A percentile compares a stretch with the other conserved stretches of the same genome.
phyloP scores from a whole-genome alignment of 108 stramenopile genomes.

The Chaetoceros muelleri region DNA sequence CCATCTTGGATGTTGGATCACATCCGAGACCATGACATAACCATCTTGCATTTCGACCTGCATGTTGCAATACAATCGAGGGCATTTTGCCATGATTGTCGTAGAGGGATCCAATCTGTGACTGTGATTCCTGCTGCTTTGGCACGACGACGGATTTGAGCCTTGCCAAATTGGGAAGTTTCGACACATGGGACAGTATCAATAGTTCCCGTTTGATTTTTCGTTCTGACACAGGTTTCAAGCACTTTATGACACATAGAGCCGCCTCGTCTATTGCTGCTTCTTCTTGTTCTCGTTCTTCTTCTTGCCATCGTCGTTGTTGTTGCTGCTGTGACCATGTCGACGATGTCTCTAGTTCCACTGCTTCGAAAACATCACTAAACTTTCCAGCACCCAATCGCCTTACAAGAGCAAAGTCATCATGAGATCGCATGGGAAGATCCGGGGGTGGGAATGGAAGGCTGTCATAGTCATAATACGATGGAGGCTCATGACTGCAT shows the following conservation, averaged over 20 bases:
- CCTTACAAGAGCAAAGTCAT: slow-evolving; percentile 42
- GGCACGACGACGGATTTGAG: slow-evolving; percentile 39
- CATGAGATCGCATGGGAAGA: slow-evolving; percentile 16
- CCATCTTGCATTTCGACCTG: slow-evolving; percentile 69
- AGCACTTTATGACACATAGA: slow-evolving; percentile 56
- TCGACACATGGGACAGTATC: slow-evolving; percentile 47
- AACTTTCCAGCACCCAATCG: slow-evolving; percentile 81
- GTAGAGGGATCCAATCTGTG: not conserved
- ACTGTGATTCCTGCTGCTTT: slow-evolving; percentile 10
- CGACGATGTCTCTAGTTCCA: slow-evolving; percentile 21
- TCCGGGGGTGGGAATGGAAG: slow-evolving; percentile 23
- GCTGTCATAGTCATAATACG: slow-evolving; percentile 47
- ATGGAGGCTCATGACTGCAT: slow-evolving; percentile 23
- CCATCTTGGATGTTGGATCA: slow-evolving; percentile 3
- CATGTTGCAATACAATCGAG: slow-evolving; percentile 81
- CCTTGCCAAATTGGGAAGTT: slow-evolving; percentile 60
- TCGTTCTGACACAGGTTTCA: slow-evolving; percentile 76
- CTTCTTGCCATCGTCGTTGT: not conserved
- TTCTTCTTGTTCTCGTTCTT: slow-evolving; percentile 1
- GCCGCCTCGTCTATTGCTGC: slow-evolving; percentile 1
- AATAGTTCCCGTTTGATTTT: slow-evolving; percentile 76
- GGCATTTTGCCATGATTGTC: slow-evolving; percentile 29
- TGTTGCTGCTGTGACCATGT: slow-evolving; percentile 8
- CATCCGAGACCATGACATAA: slow-evolving; percentile 51
- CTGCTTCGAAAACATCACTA: slow-evolving; percentile 79